Conservation (phyloP, 1,284 basidiomycete genomes). For the Vanrija pseudolonga region DNA sequence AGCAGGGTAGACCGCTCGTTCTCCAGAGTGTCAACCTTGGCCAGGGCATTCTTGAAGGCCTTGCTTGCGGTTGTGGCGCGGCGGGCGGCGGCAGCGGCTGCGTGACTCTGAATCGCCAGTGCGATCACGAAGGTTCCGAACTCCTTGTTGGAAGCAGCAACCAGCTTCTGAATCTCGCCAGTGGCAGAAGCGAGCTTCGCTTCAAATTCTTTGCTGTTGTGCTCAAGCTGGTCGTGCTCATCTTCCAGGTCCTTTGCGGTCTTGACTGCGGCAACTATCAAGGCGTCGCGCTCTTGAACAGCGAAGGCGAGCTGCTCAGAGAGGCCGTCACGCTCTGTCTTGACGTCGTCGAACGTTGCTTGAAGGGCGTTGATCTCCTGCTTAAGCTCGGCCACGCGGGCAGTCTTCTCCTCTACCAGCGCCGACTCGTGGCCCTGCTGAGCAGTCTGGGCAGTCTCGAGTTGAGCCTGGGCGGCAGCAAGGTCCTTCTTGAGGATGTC, state of each 20-base stretch:
- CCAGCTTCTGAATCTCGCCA: neutral
- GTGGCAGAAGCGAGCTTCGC: neutral
- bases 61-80: neutral
- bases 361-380: neutral
- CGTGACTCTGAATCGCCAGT: constrained; percentile 8
- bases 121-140: constrained; percentile 2
- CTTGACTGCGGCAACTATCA: too few relatives aligned
- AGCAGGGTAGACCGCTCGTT: constrained; percentile 5
- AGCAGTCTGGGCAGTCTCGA: neutral
- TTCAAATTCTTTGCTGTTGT: neutral
- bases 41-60: neutral
- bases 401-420: neutral
- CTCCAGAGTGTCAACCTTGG: neutral
- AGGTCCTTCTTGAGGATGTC: neutral
- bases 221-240: neutral
- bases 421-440: too few relatives aligned
- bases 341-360: too few relatives aligned
- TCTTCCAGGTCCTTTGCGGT: neutral
- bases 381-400: neutral
- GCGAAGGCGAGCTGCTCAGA: too few relatives aligned
- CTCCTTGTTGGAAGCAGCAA: neutral
- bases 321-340: too few relatives aligned
- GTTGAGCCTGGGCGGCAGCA: neutral
- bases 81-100: neutral
- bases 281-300: too few relatives aligned